These are phyloP conservation scores for Solanum etuberosum DNA, from an alignment of 257 asterid species.

Conservation along the genomic window DNA sequence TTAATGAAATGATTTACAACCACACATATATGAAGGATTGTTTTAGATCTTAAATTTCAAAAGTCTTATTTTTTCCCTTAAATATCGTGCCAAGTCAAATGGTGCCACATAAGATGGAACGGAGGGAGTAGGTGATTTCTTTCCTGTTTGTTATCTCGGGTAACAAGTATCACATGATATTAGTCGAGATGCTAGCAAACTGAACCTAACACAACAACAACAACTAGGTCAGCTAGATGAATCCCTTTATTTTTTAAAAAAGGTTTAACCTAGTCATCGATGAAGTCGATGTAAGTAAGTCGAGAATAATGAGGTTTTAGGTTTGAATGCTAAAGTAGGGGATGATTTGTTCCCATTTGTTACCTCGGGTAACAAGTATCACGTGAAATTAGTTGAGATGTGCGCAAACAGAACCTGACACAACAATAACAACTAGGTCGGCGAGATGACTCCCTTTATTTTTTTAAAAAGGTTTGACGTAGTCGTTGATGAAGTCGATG, in stretches of 20 bases:
- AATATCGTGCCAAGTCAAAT: too few species aligned
- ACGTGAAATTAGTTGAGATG: background rate
- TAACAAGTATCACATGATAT: background rate
- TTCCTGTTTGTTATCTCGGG: background rate
- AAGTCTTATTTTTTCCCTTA: too few species aligned
- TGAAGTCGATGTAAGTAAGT: background rate
- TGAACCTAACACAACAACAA: too few species aligned
- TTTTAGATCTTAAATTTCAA: too few species aligned
- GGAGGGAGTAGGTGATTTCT: background rate
- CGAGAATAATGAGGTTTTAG: background rate
- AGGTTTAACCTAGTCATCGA: background rate
- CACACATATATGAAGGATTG: too few species aligned
- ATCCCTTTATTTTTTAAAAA: background rate
- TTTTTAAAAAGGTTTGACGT: background rate
- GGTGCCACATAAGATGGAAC: too few species aligned
- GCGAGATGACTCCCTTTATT: background rate
- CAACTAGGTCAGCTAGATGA: background rate
- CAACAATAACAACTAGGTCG: too few species aligned
- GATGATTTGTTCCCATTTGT: background rate
- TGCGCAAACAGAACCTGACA: too few species aligned
- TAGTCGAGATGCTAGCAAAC: background rate
- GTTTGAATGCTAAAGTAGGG: too few species aligned
- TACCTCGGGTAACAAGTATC: background rate
- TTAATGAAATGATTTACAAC: too few species aligned
- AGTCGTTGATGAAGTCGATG: background rate